These are phyloP conservation scores for Myrica gale DNA, from an alignment of 306 rosid genomes.

Conservation along the genomic window DNA sequence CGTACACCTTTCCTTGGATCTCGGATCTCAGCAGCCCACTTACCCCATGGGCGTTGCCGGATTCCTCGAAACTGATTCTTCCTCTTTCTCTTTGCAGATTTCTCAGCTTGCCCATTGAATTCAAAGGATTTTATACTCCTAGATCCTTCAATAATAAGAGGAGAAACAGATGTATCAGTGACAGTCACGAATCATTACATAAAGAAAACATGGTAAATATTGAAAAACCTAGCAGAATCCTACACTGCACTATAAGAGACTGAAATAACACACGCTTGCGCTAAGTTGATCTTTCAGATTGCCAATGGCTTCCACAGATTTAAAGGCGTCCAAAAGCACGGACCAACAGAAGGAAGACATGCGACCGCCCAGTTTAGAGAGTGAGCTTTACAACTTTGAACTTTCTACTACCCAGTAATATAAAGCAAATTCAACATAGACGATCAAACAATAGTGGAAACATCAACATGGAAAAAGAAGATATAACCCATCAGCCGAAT, in stretches of 20 bases:
- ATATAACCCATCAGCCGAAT: not conserved
- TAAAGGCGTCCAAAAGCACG: not conserved
- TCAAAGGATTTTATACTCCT: conserved; percentile 48
- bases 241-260: not conserved
- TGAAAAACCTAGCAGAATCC: not conserved
- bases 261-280: not conserved
- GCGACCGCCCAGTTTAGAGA: not conserved
- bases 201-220: not conserved
- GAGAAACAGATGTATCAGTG: conserved; percentile 1
- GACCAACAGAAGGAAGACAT: not conserved
- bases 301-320: not conserved
- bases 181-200: not conserved
- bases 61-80: conserved; percentile 90
- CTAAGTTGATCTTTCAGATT: not conserved
- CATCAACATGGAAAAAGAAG: not conserved
- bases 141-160: conserved; percentile 45
- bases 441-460: not conserved
- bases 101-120: conserved; percentile 53
- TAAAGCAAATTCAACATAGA: not conserved
- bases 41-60: conserved; percentile 99
- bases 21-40: conserved; percentile 99
- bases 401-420: not conserved
- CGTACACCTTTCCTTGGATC: conserved; percentile 98
- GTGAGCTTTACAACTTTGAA: not conserved
- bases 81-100: conserved; percentile 69